Evolutionary conservation across 768 basidiomycete genomes (phyloP), one percentile per base, ranked within the genome.

Genomic region (Russula vinacea): DNA sequence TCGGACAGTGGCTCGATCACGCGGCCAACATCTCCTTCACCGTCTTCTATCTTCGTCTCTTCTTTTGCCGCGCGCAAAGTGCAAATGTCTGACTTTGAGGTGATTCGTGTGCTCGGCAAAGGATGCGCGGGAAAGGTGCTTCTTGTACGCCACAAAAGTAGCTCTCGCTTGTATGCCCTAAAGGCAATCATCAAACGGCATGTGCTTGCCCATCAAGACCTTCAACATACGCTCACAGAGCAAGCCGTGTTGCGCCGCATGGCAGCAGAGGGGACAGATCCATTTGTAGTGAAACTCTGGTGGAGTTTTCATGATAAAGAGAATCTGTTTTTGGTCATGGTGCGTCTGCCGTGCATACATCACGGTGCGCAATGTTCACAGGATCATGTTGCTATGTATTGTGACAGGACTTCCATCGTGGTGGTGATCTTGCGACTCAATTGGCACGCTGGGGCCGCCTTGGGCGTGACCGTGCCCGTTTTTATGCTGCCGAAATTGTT

Each of bases 261-360:
- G 89, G 90, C 94, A 1, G 91, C 92, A 5, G 86, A 89, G 70
- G 84, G 86, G 62, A 82, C 84, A 70, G 94, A 98, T 73, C 94
- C 94, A 13, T 99, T 98, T 74, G 91, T 98, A 58, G 93, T 98
- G 65, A 92, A 89, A 74, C 83, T 99, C 19, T 92, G 93, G 86
- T 95, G 92, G 89, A 90, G 90, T 76, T 99, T 98, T 78, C 95
- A 98, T 76, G 95, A 98, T 77, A 90, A 91, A 77, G 94, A 98
- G 74, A 96, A 97, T 73, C 77, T 98, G 67, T 98, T 95, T 77
- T 84, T 99, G 72, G 93, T 98, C 50, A 95, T 99, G 90, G 90
- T 89, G 65, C 70, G 77, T 78, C 17, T 32, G 5, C 68, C 66
- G 67, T 70, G 59, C 66, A 63, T 22, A 10, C 11, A 5, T n/a